Conservation (phyloP, 1,284 basidiomycete genomes). For the Macrocybe sp. region DNA sequence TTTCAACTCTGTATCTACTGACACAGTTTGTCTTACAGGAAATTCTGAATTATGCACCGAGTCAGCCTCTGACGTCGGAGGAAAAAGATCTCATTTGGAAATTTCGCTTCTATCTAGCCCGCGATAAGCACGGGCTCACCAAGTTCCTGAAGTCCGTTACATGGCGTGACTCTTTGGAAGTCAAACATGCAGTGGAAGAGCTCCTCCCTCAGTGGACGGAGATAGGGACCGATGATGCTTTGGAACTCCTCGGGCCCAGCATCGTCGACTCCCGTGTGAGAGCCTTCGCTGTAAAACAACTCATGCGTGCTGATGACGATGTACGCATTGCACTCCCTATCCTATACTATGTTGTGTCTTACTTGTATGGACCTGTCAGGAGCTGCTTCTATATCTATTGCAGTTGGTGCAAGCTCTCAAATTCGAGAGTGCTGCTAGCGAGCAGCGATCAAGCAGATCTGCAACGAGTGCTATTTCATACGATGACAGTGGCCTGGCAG, state of each 20-base stretch:
- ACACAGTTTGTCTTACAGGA: constrained; percentile 43
- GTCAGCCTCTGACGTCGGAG: constrained; percentile 79
- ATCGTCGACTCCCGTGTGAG: constrained; percentile 91
- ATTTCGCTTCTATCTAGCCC: constrained; percentile 93
- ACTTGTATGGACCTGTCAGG: constrained; percentile 40
- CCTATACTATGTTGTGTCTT: constrained; percentile 3
- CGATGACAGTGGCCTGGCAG: constrained; percentile 81
- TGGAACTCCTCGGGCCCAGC: constrained; percentile 89
- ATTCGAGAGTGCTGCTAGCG: constrained; percentile 79
- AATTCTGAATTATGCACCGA: constrained; percentile 90
- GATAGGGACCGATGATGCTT: constrained; percentile 93
- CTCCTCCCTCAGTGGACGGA: constrained; percentile 96
- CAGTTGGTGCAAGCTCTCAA: constrained; percentile 98
- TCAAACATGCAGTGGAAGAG: constrained; percentile 96
- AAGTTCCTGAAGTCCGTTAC: constrained; percentile 99
- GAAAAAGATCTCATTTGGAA: constrained; percentile 99
- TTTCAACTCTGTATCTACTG: background rate
- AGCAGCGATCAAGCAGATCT: constrained; percentile 62
- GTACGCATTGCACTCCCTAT: constrained; percentile 37
- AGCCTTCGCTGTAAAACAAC: constrained; percentile 89
- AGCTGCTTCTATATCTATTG: constrained; percentile 88
- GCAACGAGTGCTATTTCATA: constrained; percentile 71
- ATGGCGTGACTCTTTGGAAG: constrained; percentile 94
- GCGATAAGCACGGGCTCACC: constrained; percentile 88
- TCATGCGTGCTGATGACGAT: constrained; percentile 92